These are phyloP conservation scores for Orbilia ellipsospora DNA, from an alignment of 2,329 filamentous ascomycete genomes.

Conservation along the genomic window DNA sequence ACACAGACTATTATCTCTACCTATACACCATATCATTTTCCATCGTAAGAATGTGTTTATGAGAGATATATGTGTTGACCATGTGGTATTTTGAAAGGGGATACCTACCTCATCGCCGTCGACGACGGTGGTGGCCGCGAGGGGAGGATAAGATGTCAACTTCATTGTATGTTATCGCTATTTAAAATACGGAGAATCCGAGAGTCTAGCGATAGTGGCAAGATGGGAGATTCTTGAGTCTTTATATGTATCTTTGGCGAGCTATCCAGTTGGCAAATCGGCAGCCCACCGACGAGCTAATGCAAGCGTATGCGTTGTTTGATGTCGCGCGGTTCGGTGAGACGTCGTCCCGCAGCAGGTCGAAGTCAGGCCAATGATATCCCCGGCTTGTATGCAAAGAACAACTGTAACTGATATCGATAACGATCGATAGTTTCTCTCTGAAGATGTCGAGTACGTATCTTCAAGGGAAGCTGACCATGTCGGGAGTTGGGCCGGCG, in stretches of 20 bases:
- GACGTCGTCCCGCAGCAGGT: neutral
- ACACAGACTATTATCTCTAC: slow-evolving; percentile 45
- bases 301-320: slow-evolving; percentile 32
- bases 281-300: neutral
- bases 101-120: slow-evolving; percentile 43
- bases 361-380: neutral
- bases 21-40: slow-evolving; percentile 6
- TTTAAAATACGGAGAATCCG: neutral
- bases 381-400: neutral
- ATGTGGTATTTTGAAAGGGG: slow-evolving; percentile 25
- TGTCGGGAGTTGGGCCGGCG: neutral
- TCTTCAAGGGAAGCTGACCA: too few relatives aligned
- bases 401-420: neutral
- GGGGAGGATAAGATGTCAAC: slow-evolving; percentile 45
- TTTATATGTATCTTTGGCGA: neutral
- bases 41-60: neutral
- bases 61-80: slow-evolving; percentile 7
- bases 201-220: neutral
- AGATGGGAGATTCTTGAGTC: neutral
- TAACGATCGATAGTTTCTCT: too few relatives aligned
- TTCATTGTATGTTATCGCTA: slow-evolving; percentile 19
- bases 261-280: neutral
- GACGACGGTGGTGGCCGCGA: slow-evolving; percentile 44
- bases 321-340: neutral
- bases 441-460: too few relatives aligned